Evolutionary conservation across 148 eudicot species (phyloP), one percentile per base, ranked within the genome.

Genomic region (Rhododendron kiyosumense): DNA sequence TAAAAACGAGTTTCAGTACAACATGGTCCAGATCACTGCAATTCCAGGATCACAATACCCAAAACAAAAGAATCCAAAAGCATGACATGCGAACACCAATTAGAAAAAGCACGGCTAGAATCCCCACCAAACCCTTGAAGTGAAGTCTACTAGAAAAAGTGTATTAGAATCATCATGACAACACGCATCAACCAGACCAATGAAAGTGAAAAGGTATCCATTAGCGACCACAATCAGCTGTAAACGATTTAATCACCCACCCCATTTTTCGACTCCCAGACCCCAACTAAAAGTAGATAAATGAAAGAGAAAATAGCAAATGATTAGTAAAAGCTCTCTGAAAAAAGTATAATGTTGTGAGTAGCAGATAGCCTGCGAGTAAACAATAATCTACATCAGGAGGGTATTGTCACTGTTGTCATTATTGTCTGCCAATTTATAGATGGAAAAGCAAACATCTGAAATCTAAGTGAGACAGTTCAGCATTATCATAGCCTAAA

Each of bases 1-100:
- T 51, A 57, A 86, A 85, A 28, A 24, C 20, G 52, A 46, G 84
- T 80, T 69, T 78, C 9, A 79, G 41, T n/a, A 34, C 76, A 57
- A 73, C 84, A 20, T 14, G 17, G 84, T 45, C 51, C 7, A 83
- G 73, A 8, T 61, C 32, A 65, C n/a, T 17, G 61, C 74, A 82
- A 46, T 82, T 46, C 41, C 38, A 80, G 24, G 82, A 20, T 41
- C 26, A 10, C 51, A 81, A 20, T 12, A 76, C 34, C n/a, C 45
- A 15, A 10, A 61, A 17, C 46, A 46, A 17, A n/a, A 65, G 34
- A 67, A 38, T 2, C 49, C 0, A 14, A 8, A 77, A 78, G 24
- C 38, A 30, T 17, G 52, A 10, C 61, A 34, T 43, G 41, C 30
- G 2, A 17, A 43, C 13, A 32, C 43, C 67, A 3, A 81, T 6